These are phyloP conservation scores for Lasiosphaeria ovina DNA, from an alignment of 495 filamentous ascomycete species.

Conservation along the genomic window DNA sequence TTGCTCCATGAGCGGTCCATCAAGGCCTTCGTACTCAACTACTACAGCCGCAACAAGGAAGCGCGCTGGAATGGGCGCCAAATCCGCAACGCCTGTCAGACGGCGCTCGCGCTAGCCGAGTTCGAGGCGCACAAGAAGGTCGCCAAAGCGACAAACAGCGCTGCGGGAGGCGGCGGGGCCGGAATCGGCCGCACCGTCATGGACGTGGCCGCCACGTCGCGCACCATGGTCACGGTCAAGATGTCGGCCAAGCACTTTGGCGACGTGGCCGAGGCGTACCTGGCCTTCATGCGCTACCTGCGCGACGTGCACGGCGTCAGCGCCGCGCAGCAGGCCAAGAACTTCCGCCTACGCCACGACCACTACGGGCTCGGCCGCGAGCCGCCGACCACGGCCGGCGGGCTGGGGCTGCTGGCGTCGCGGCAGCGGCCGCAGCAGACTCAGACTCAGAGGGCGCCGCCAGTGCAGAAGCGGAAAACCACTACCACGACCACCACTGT, in stretches of 20 bases:
- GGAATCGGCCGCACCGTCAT: no score
- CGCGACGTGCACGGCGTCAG: neutral
- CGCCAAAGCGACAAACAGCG: neutral
- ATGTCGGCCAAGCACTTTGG: neutral
- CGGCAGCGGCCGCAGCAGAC: no score
- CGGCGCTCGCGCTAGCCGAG: conserved; percentile 1
- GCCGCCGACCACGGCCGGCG: no score
- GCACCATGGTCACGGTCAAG: neutral
- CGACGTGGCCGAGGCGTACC: neutral
- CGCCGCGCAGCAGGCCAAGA: neutral
- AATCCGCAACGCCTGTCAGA: conserved; percentile 6
- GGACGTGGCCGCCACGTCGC: no score
- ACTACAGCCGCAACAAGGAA: conserved; percentile 17
- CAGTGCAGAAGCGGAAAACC: no score
- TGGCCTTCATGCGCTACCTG: neutral
- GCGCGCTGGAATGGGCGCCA: neutral
- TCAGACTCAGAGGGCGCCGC: no score
- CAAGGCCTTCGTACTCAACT: conserved; percentile 11
- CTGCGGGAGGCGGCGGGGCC: no score
- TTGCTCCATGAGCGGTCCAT: neutral
- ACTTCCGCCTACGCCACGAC: no score
- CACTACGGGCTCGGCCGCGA: no score
- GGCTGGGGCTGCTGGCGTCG: no score
- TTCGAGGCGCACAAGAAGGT: neutral
- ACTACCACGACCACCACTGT: no score